Evolutionary conservation across 805 yeast species (phyloP).

Genomic region (Yamadazyma kitorensis): DNA sequence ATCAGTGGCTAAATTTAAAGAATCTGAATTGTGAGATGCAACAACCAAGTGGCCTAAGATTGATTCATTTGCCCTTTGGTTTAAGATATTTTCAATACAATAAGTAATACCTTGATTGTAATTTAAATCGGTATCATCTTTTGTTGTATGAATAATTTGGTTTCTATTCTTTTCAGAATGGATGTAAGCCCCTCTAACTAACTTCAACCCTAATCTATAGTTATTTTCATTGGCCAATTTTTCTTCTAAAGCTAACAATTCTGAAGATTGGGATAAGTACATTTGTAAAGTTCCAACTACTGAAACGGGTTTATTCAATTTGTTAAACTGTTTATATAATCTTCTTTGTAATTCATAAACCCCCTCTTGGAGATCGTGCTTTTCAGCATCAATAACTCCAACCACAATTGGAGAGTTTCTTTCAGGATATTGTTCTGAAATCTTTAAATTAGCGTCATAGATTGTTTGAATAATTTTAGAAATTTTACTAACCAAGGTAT

Average conservation of each 20-base stretch:
- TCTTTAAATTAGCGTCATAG: slow-evolving; percentile 47
- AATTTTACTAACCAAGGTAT: slow-evolving; percentile 63
- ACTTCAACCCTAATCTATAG: slow-evolving; percentile 80
- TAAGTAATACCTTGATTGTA: slow-evolving; percentile 68
- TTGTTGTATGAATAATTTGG: slow-evolving; percentile 67
- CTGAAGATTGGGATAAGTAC: slow-evolving; percentile 73
- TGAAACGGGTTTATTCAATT: slow-evolving; percentile 51
- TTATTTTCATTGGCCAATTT: slow-evolving; percentile 55
- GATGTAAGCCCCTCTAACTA: slow-evolving; percentile 94
- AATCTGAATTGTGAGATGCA: slow-evolving; percentile 83
- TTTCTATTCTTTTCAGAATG: slow-evolving; percentile 79
- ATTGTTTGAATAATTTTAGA: slow-evolving; percentile 57
- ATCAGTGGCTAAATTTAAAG: slow-evolving; percentile 70
- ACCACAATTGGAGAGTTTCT: slow-evolving; percentile 72
- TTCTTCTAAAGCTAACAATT: slow-evolving; percentile 60
- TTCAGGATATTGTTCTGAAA: slow-evolving; percentile 53
- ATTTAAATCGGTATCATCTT: slow-evolving; percentile 74
- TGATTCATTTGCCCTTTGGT: slow-evolving; percentile 38
- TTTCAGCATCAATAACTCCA: slow-evolving; percentile 88
- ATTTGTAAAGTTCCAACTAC: slow-evolving; percentile 92
- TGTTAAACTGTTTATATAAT: slow-evolving; percentile 72
- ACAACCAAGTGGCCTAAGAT: slow-evolving; percentile 77
- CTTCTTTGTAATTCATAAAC: slow-evolving; percentile 88
- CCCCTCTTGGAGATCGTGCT: slow-evolving; percentile 82
- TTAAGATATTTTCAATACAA: slow-evolving; percentile 58